These are phyloP conservation scores for Cicer yamashitae DNA, from an alignment of 306 rosid genomes.

Conservation along the genomic window DNA sequence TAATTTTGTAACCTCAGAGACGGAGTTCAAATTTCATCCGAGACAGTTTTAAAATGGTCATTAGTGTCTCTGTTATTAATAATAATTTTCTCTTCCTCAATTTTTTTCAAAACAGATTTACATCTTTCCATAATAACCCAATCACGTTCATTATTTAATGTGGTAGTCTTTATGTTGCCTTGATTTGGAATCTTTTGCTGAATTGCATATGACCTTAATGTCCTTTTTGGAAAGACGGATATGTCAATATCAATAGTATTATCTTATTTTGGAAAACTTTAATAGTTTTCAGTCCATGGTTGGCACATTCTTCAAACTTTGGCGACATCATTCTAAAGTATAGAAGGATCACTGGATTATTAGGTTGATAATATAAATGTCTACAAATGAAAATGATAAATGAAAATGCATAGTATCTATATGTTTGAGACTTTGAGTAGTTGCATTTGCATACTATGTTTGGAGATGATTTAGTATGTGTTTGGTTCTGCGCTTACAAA, in stretches of 20 bases:
- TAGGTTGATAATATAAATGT: slow-evolving; percentile 12
- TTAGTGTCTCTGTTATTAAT: too few species aligned
- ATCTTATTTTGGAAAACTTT: slow-evolving; percentile 17
- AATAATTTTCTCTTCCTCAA: too few species aligned
- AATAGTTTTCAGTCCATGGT: background rate
- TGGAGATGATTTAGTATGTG: background rate
- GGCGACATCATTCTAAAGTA: background rate
- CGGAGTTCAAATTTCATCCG: too few species aligned
- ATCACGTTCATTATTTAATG: background rate
- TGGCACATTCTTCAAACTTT: slow-evolving; percentile 1
- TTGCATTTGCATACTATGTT: background rate
- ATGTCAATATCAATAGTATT: background rate
- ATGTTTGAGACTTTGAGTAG: too few species aligned
- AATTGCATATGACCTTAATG: slow-evolving; percentile 2
- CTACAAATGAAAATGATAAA: background rate
- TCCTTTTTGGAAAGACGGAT: background rate
- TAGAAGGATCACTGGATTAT: background rate
- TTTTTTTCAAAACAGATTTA: background rate
- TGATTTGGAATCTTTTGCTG: slow-evolving; percentile 11
- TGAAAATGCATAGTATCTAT: too few species aligned
- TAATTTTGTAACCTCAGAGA: too few species aligned
- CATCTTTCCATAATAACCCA: background rate
- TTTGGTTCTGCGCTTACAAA: too few species aligned
- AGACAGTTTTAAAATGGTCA: too few species aligned
- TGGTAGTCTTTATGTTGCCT: slow-evolving; percentile 15